These are phyloP conservation scores for Xylaria sp. DNA, from an alignment of 2,329 filamentous ascomycete species.

Conservation along the genomic window DNA sequence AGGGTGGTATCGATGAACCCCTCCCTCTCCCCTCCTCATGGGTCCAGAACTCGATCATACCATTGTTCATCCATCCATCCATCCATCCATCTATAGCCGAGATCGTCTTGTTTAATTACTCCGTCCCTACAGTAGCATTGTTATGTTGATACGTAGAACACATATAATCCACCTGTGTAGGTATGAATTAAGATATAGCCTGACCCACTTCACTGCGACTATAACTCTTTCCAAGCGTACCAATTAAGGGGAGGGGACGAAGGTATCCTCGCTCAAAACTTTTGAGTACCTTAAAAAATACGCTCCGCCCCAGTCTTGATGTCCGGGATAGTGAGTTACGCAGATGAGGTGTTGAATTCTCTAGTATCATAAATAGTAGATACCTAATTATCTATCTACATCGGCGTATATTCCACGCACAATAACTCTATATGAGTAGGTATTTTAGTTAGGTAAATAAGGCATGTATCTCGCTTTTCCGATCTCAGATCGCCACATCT, in stretches of 20 bases:
- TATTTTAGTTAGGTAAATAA: no score
- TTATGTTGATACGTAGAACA: no score
- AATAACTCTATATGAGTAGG: not conserved
- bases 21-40: not conserved
- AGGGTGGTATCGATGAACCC: conserved; percentile 21
- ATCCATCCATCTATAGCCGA: conserved; percentile 8
- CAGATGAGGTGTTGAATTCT: not conserved
- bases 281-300: not conserved
- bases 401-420: not conserved
- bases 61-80: not conserved
- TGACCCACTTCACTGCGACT: conserved; percentile 8
- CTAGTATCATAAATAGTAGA: not conserved
- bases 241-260: conserved; percentile 1
- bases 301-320: not conserved
- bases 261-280: not conserved
- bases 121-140: not conserved
- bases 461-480: conserved; percentile 1
- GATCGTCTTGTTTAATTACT: conserved; percentile 18
- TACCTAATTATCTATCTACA: not conserved
- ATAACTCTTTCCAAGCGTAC: conserved; percentile 11
- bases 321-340: no score
- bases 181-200: not conserved
- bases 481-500: not conserved
- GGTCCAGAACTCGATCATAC: not conserved
- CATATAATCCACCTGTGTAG: no score